These are phyloP conservation scores for Peribolospora baueri DNA, from an alignment of 768 basidiomycete species.

Conservation along the genomic window DNA sequence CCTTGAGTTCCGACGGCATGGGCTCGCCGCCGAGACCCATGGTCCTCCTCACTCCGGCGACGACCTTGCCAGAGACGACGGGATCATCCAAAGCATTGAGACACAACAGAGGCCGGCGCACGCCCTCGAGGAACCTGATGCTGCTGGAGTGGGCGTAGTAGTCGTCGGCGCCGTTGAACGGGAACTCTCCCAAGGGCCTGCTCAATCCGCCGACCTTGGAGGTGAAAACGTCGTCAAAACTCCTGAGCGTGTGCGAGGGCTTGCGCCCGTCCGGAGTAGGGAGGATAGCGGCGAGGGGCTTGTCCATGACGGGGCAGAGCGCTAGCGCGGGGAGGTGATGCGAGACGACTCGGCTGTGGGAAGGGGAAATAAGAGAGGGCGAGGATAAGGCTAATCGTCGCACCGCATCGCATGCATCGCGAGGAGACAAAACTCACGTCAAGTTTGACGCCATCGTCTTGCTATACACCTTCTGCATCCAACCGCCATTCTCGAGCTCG, in stretches of 20 bases:
- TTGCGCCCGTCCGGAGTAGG: neutral
- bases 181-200: neutral
- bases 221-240: conserved; percentile 27
- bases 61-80: conserved; percentile 33
- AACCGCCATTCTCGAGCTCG: conserved; percentile 11
- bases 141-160: conserved; percentile 36
- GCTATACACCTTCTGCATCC: conserved; percentile 44
- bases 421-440: conserved; percentile 28
- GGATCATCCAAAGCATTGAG: conserved; percentile 59
- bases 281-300: neutral
- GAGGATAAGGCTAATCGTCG: neutral
- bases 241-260: neutral
- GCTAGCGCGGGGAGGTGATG: conserved; percentile 4
- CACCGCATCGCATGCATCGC: conserved; percentile 35
- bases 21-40: too few species aligned
- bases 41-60: conserved; percentile 2
- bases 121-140: conserved; percentile 32
- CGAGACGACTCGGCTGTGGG: conserved; percentile 2
- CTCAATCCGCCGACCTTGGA: conserved; percentile 26
- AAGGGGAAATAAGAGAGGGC: neutral
- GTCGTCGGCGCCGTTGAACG: conserved; percentile 18
- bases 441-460: conserved; percentile 57
- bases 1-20: too few species aligned
- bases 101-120: conserved; percentile 49
- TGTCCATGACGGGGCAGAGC: conserved; percentile 7